Conservation (phyloP, 2,329 filamentous ascomycete species). For the Pestalotiopsis sp. region DNA sequence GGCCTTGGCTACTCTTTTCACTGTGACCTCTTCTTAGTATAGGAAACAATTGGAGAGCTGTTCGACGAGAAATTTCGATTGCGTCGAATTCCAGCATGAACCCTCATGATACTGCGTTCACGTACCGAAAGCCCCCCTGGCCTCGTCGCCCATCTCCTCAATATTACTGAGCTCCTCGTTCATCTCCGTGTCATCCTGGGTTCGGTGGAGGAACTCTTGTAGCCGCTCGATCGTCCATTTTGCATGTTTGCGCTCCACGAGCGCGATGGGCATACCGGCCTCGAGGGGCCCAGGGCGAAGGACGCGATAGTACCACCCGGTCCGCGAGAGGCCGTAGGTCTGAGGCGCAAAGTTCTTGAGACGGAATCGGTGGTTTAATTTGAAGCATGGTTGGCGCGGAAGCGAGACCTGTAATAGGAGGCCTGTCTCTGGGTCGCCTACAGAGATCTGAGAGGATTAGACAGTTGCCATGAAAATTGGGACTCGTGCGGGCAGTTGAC, state of each 20-base stretch:
- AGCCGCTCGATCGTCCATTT: constrained; percentile 63
- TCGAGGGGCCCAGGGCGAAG: constrained; percentile 53
- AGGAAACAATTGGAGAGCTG: too few relatives aligned
- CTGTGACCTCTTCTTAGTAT: not conserved
- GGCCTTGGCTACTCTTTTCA: constrained; percentile 48
- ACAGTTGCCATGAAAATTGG: not conserved
- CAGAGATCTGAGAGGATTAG: constrained; percentile 10
- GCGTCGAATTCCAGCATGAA: too few relatives aligned
- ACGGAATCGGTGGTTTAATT: constrained; percentile 67
- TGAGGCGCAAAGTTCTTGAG: constrained; percentile 61
- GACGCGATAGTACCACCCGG: constrained; percentile 68
- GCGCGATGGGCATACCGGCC: constrained; percentile 55
- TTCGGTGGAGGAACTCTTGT: constrained; percentile 62
- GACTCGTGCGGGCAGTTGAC: not conserved
- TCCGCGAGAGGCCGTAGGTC: constrained; percentile 57
- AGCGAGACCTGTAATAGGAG: constrained; percentile 59
- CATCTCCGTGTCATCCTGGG: constrained; percentile 50
- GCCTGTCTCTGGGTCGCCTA: constrained; percentile 34
- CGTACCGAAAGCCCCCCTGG: constrained; percentile 44
- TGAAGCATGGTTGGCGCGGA: constrained; percentile 66
- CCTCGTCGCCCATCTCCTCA: constrained; percentile 50
- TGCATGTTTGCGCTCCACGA: constrained; percentile 56
- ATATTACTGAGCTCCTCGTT: constrained; percentile 53
- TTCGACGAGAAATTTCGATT: too few relatives aligned
- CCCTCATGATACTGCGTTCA: not conserved